Base-by-base conservation (phyloP, 345 rosid species). In the Euclidium syriacum region DNA sequence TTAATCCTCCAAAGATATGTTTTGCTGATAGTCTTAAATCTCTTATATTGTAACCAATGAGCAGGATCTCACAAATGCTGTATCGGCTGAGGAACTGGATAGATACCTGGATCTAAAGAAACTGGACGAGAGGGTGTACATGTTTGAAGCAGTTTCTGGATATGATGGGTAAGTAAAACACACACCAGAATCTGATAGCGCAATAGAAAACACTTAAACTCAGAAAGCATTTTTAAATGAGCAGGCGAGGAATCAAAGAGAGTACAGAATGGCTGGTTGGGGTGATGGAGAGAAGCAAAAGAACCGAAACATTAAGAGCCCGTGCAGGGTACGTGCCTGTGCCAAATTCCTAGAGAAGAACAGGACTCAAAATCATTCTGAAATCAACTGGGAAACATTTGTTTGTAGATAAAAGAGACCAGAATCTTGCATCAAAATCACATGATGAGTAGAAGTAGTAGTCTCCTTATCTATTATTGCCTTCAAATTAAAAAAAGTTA, bases 261-360 rank as follows among this genome's bases (percentile, higher is more conserved):
- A 76, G 98, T 51, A 78, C 88, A 16, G 96, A 88, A 62, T 88
- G 99, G 97, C 81, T 95, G 23, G 83, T 88, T 10, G 89, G 80
- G 29, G 98, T 85, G 68, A 95, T 95, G 98, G 95, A 86, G 73
- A 84, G 89, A 78, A 90, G 97, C 91, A 95, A 86, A 82, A 86
- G 99, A 82, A 86, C 95, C 2, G 99, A 88, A 77, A 76, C 73
- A 63, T 59, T 95, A 83, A 83, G 89, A 73, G 81, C 75, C 16
- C 95, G 95, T 9, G 77, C 88, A 11, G 88, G 87, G 17, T 60
- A 51, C 65, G 3, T 65, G 70, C 61, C 77, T 48, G 24, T 77
- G 79, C 65, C 78, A 67, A 65, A 64, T 52, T 41, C 77, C 64
- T 64, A 72, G 27, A 34, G 55, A 12, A 7, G 41, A 29, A 50